Conservation (phyloP, 176 grass and related monocot species). For the Zoysia pacifica region DNA sequence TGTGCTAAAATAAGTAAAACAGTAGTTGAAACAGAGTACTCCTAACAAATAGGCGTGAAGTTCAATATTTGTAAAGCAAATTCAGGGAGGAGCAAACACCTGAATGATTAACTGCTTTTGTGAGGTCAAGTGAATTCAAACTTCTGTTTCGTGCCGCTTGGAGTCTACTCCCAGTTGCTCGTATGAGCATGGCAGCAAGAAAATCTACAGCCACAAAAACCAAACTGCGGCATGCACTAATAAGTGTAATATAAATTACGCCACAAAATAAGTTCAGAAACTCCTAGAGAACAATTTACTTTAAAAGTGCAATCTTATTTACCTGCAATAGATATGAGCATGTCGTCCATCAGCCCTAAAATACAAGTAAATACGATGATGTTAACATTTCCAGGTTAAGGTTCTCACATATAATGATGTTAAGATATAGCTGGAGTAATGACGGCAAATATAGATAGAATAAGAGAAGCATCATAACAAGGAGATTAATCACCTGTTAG, state of each 20-base stretch:
- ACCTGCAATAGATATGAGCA: conserved; percentile 81
- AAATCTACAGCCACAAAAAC: conserved; percentile 99
- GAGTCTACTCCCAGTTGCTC: conserved; percentile 74
- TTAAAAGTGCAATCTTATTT: conserved; percentile 21
- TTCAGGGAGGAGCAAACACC: conserved; percentile 39
- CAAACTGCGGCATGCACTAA: conserved; percentile 75
- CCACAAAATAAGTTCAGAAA: background rate
- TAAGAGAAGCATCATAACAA: background rate
- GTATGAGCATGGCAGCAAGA: conserved; percentile 84
- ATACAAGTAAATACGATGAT: conserved; percentile 39
- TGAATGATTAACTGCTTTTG: conserved; percentile 55
- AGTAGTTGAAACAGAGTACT: background rate
- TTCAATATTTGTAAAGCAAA: background rate
- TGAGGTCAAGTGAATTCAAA: conserved; percentile 69
- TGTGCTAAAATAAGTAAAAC: conserved; percentile 27
- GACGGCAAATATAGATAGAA: background rate
- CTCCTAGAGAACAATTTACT: background rate
- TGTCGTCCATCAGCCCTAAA: conserved; percentile 58
- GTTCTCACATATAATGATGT: too few species aligned
- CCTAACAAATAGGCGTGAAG: background rate
- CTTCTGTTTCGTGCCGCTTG: conserved; percentile 50
- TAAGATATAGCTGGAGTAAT: too few species aligned
- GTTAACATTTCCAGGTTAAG: background rate
- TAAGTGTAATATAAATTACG: conserved; percentile 45
- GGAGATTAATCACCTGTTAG: conserved; percentile 54